Percentiles rank a stretch among this genome's conserved stretches.
Conservation (phyloP, 2,329 filamentous ascomycete species). For the Talaromyces piceae region DNA sequence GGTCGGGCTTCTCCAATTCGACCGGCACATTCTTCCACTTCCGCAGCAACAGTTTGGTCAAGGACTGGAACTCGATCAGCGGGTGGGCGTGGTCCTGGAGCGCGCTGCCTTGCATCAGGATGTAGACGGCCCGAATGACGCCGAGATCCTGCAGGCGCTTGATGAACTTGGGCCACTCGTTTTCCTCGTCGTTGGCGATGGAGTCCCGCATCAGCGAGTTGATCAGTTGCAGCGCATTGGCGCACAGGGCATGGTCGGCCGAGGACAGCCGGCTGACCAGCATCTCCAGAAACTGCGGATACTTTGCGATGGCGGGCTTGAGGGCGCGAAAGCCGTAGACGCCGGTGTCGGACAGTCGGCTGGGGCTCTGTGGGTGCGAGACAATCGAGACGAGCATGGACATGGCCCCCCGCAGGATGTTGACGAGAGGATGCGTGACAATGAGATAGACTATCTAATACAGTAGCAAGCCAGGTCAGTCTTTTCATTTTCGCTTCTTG, state of each 20-base stretch:
- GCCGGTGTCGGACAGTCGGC: constrained; percentile 42
- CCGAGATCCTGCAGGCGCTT: constrained; percentile 88
- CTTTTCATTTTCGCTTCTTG: background rate
- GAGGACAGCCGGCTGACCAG: constrained; percentile 87
- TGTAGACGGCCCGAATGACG: constrained; percentile 84
- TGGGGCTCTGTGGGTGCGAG: constrained; percentile 64
- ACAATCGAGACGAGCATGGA: constrained; percentile 92
- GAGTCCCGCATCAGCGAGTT: constrained; percentile 93
- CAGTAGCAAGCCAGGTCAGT: background rate
- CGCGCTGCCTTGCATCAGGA: constrained; percentile 88
- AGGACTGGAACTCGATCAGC: constrained; percentile 81
- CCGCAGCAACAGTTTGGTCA: constrained; percentile 78
- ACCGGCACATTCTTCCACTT: constrained; percentile 84
- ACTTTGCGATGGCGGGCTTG: constrained; percentile 82
- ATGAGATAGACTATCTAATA: constrained; percentile 76
- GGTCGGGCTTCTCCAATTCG: constrained; percentile 79
- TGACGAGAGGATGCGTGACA: constrained; percentile 90
- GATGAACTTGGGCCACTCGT: constrained; percentile 94
- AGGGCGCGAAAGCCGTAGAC: constrained; percentile 83
- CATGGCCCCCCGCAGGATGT: constrained; percentile 94
- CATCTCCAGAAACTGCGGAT: constrained; percentile 91
- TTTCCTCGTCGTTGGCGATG: constrained; percentile 65
- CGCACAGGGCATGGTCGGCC: constrained; percentile 90
- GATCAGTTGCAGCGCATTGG: constrained; percentile 89
- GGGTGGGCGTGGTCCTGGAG: constrained; percentile 86